A percentile compares a stretch with the other conserved stretches of the same genome.
These are phyloP conservation scores for Panus rudis DNA, from an alignment of 768 basidiomycete genomes.

Conservation along the genomic window DNA sequence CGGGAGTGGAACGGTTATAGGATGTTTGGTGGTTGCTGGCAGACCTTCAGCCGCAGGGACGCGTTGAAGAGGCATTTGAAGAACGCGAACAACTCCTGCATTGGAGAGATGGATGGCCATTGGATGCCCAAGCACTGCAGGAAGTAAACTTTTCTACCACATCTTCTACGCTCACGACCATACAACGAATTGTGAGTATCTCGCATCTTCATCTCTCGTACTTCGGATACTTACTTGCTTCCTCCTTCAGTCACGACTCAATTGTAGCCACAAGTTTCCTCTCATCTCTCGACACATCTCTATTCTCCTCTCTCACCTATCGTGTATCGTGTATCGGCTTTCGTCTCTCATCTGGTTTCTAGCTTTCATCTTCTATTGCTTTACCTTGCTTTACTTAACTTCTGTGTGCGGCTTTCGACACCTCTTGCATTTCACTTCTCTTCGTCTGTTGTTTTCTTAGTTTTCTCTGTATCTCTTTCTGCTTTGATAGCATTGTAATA, in stretches of 20 bases:
- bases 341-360: no score
- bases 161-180: not conserved
- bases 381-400: no score
- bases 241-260: not conserved
- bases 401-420: no score
- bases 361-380: no score
- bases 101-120: not conserved
- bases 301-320: not conserved
- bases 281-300: not conserved
- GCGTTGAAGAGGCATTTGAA: slow-evolving; percentile 12
- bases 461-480: no score
- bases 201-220: not conserved
- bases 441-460: no score
- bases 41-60: slow-evolving; percentile 12
- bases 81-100: slow-evolving; percentile 2
- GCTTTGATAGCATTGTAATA: no score
- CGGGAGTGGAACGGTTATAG: slow-evolving; percentile 7
- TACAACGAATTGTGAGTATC: not conserved
- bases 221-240: not conserved
- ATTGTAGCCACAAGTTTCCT: not conserved
- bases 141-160: not conserved
- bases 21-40: slow-evolving; percentile 16
- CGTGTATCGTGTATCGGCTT: not conserved
- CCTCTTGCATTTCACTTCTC: no score
- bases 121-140: not conserved